A percentile compares a stretch with the other conserved stretches of the same genome.
Conservation (phyloP, 805 yeast species). For the Sungouiozyma ichnusensis region DNA sequence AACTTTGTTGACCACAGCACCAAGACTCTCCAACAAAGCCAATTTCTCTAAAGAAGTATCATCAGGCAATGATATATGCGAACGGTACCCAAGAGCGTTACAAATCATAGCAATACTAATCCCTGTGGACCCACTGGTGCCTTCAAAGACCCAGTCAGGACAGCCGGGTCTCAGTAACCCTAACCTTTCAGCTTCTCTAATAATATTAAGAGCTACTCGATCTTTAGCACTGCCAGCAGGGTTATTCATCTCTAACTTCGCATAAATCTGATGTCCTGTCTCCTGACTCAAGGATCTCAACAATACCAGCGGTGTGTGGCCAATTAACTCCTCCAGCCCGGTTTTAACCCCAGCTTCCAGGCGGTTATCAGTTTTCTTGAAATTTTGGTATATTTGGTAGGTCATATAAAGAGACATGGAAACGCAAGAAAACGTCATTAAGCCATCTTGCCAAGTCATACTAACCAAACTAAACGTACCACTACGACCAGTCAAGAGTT, state of each 20-base stretch:
- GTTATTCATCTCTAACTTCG: constrained; percentile 73
- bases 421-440: neutral
- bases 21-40: constrained; percentile 56
- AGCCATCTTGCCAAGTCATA: neutral
- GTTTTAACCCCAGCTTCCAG: constrained; percentile 11
- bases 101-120: constrained; percentile 88
- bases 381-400: neutral
- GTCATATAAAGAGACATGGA: neutral
- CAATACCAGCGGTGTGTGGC: constrained; percentile 78
- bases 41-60: constrained; percentile 84
- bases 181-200: constrained; percentile 49
- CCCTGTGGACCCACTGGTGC: constrained; percentile 96
- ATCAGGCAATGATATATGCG: constrained; percentile 91
- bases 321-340: constrained; percentile 75
- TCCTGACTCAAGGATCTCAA: constrained; percentile 56
- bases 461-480: neutral
- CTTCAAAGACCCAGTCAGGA: constrained; percentile 59
- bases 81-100: constrained; percentile 75
- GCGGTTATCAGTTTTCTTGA: neutral
- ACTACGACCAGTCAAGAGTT: too few relatives aligned
- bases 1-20: constrained; percentile 77
- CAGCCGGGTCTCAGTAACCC: constrained; percentile 42
- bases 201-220: constrained; percentile 80
- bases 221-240: constrained; percentile 97
- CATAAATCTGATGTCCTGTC: constrained; percentile 78